Evolutionary conservation across 1,284 basidiomycete genomes (phyloP).

Genomic region (Binderoboletus segoi): DNA sequence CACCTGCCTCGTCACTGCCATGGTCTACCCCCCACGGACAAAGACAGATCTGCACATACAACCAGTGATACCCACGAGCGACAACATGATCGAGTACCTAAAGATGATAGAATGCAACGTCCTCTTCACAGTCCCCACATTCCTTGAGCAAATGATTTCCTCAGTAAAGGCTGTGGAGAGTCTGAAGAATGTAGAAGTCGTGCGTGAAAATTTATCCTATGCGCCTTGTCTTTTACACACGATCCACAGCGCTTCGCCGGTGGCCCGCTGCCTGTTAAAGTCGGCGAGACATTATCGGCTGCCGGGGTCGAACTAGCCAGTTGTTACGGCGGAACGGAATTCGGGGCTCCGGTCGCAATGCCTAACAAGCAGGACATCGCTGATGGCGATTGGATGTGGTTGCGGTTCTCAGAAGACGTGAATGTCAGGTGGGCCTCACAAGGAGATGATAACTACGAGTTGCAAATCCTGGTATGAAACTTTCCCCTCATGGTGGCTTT

Average conservation of each 20-base stretch:
- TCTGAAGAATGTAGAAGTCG: not conserved
- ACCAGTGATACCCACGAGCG: constrained; percentile 21
- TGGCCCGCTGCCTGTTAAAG: constrained; percentile 26
- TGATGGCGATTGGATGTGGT: constrained; percentile 37
- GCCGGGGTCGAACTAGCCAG: constrained; percentile 24
- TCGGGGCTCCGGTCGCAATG: constrained; percentile 15
- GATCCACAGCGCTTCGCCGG: constrained; percentile 23
- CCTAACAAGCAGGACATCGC: not conserved
- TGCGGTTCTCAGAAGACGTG: constrained; percentile 19
- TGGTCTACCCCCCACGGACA: constrained; percentile 21
- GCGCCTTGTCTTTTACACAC: not conserved
- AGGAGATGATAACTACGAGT: constrained; percentile 35
- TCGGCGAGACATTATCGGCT: constrained; percentile 20
- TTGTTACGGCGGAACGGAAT: constrained; percentile 34
- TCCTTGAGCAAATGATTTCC: not conserved
- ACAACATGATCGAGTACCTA: constrained; percentile 15
- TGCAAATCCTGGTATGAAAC: constrained; percentile 35
- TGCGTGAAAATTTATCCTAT: not conserved
- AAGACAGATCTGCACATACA: constrained; percentile 4
- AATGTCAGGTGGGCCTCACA: constrained; percentile 33
- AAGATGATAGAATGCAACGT: constrained; percentile 1
- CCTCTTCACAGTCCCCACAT: not conserved
- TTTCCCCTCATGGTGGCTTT: not conserved
- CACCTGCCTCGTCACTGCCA: constrained; percentile 5
- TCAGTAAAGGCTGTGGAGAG: not conserved